Percentiles rank a stretch among this genome's conserved stretches.
phyloP scores from a whole-genome alignment of 805 yeast genomes.

The Candida glaebosa region DNA sequence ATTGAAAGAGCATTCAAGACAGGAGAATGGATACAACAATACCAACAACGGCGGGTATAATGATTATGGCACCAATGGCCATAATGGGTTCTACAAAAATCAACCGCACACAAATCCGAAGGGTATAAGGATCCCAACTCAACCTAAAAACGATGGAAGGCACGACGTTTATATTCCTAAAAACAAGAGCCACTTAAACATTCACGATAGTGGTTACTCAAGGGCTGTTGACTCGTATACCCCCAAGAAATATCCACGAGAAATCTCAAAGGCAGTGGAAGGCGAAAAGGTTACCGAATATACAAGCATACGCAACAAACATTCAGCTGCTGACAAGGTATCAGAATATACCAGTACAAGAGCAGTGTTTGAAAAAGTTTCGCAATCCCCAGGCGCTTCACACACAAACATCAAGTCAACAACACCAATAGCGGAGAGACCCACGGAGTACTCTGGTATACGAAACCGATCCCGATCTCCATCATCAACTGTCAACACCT shows the following conservation, averaged over 20 bases:
- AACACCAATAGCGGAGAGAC: too few species aligned
- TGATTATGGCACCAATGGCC: background rate
- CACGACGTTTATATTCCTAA: constrained; percentile 8
- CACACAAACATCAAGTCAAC: too few species aligned
- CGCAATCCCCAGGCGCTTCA: too few species aligned
- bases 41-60: background rate
- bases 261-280: background rate
- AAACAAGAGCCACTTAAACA: background rate
- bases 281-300: background rate
- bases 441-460: constrained; percentile 4
- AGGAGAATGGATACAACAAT: constrained; percentile 1
- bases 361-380: too few species aligned
- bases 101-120: background rate
- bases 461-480: constrained; percentile 3
- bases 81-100: background rate
- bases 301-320: too few species aligned
- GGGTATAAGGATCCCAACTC: too few species aligned
- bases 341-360: too few species aligned
- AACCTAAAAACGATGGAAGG: too few species aligned
- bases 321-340: too few species aligned
- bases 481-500: background rate
- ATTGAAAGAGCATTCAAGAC: constrained; percentile 24
- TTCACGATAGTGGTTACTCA: background rate
- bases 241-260: background rate
- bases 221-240: background rate